These are phyloP conservation scores for Nigrospora sphaerica DNA, from an alignment of 2,329 filamentous ascomycete genomes.

Conservation along the genomic window DNA sequence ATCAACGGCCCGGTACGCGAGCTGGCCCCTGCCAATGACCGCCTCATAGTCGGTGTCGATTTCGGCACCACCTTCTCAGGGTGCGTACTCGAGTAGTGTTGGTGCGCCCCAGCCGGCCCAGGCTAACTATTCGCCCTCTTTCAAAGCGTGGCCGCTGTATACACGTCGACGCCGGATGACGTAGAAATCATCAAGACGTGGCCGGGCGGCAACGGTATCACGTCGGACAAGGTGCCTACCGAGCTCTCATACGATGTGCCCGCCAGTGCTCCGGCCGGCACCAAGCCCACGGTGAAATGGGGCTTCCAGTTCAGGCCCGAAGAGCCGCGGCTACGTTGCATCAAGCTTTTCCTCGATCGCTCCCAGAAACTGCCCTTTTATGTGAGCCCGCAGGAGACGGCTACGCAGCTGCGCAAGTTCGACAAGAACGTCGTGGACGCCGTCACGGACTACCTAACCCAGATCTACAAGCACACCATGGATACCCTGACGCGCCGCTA, in stretches of 20 bases:
- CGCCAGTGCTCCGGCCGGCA: conserved; percentile 26
- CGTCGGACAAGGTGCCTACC: conserved; percentile 81
- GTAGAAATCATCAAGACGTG: conserved; percentile 79
- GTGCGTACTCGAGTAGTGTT: conserved; percentile 33
- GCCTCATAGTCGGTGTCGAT: conserved; percentile 71
- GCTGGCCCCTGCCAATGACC: conserved; percentile 47
- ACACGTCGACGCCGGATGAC: conserved; percentile 70
- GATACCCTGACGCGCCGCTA: conserved; percentile 68
- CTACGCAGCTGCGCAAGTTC: conserved; percentile 65
- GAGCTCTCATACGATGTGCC: conserved; percentile 60
- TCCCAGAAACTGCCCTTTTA: conserved; percentile 77
- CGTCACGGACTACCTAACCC: conserved; percentile 71
- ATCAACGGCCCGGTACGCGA: conserved; percentile 56
- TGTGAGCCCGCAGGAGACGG: conserved; percentile 70
- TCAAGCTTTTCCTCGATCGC: conserved; percentile 78
- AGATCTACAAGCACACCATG: conserved; percentile 72
- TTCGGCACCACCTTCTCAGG: conserved; percentile 82
- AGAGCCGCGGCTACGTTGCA: conserved; percentile 68
- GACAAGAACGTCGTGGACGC: conserved; percentile 74
- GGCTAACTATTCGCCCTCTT: neutral
- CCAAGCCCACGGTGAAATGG: conserved; percentile 58
- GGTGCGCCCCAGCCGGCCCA: no score
- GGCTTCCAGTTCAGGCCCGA: conserved; percentile 78
- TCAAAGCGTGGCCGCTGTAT: conserved; percentile 60
- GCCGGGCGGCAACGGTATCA: conserved; percentile 79